These are phyloP conservation scores for Cardiospermum halicacabum DNA, from an alignment of 345 rosid genomes.

Conservation along the genomic window DNA sequence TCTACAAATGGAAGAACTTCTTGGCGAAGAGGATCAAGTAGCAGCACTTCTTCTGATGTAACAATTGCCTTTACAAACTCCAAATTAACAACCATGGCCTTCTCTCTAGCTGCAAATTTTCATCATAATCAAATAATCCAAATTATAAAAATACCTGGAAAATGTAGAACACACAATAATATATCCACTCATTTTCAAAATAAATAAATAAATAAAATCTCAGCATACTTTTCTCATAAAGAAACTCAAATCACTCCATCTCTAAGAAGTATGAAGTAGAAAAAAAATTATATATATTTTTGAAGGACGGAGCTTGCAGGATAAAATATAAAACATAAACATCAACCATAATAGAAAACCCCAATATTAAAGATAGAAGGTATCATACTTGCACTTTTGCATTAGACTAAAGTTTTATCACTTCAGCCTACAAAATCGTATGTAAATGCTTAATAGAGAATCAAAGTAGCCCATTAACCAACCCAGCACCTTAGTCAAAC, in stretches of 20 bases:
- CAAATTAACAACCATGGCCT: slow-evolving; percentile 83
- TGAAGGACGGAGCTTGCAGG: background rate
- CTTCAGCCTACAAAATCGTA: background rate
- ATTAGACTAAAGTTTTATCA: background rate
- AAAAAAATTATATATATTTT: no score
- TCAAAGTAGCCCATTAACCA: background rate
- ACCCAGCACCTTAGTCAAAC: no score
- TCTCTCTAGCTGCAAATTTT: slow-evolving; percentile 67
- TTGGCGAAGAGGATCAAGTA: slow-evolving; percentile 69
- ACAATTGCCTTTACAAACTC: slow-evolving; percentile 81
- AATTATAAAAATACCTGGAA: background rate
- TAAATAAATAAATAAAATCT: no score
- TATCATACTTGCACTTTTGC: background rate
- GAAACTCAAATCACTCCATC: background rate
- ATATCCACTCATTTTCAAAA: no score
- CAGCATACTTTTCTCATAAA: no score
- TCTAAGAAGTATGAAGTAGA: background rate
- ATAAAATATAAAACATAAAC: background rate
- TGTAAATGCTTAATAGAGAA: background rate
- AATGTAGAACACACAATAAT: no score
- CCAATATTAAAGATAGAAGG: background rate
- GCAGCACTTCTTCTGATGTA: slow-evolving; percentile 73
- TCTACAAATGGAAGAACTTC: slow-evolving; percentile 80
- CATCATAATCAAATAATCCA: background rate
- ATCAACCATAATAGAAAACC: background rate